phyloP scores from a whole-genome alignment of 1,284 basidiomycete species.

The Somion occarium region DNA sequence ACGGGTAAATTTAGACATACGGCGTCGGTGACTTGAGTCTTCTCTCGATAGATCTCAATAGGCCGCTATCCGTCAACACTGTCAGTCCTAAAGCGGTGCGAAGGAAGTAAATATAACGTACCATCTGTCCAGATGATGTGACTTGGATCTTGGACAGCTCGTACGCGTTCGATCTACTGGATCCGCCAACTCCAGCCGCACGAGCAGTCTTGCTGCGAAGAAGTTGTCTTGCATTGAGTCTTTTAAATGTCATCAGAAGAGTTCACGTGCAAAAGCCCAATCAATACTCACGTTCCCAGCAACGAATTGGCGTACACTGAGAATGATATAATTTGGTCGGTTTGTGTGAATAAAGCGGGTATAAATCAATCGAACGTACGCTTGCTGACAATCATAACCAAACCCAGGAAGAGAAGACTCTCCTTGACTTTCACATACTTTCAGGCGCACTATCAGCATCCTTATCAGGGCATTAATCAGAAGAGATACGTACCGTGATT shows the following conservation, averaged over 20 bases:
- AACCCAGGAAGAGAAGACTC: constrained; percentile 1
- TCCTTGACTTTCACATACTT: constrained; percentile 1
- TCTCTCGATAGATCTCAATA: constrained; percentile 1
- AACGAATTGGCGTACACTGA: constrained; percentile 6
- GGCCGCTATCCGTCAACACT: neutral
- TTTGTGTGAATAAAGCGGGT: neutral
- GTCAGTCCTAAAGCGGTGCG: neutral
- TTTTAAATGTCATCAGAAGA: neutral
- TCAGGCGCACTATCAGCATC: too few species aligned
- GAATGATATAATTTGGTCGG: neutral
- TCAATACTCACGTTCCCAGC: constrained; percentile 2
- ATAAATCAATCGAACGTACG: neutral
- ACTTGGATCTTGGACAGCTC: neutral
- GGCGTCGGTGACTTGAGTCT: constrained; percentile 1
- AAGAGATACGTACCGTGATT: neutral
- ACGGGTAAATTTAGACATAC: neutral
- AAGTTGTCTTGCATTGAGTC: neutral
- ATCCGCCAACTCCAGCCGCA: too few species aligned
- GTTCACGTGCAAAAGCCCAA: neutral
- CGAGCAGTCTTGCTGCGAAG: neutral
- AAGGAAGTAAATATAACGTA: neutral
- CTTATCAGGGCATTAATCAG: too few species aligned
- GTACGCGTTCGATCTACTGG: neutral
- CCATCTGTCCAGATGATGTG: neutral
- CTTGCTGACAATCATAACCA: constrained; percentile 2